Percentiles rank a stretch among this genome's conserved stretches.
These are phyloP conservation scores for Ilex aquifolium DNA, from an alignment of 257 asterid species.

Conservation along the genomic window DNA sequence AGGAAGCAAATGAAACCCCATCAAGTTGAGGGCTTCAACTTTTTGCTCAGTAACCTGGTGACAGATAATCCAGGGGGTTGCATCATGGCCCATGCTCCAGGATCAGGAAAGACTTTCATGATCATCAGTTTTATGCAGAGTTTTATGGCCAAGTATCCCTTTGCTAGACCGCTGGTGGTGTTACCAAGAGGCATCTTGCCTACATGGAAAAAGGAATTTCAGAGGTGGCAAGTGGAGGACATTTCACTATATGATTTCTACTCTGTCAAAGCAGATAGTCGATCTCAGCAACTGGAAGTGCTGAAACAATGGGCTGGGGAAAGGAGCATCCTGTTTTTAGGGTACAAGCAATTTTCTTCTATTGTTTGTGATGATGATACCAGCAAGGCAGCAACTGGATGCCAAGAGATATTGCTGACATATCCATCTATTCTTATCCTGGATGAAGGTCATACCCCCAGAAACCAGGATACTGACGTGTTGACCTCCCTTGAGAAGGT, in stretches of 20 bases:
- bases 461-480: constrained; percentile 88
- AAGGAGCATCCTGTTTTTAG: constrained; percentile 74
- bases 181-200: constrained; percentile 87
- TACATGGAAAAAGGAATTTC: constrained; percentile 81
- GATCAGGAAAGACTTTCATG: constrained; percentile 98
- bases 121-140: constrained; percentile 93
- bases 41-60: constrained; percentile 79
- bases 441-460: constrained; percentile 97
- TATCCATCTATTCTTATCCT: constrained; percentile 73
- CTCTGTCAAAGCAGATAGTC: constrained; percentile 85
- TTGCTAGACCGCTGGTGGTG: constrained; percentile 89
- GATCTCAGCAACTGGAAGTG: constrained; percentile 82
- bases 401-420: constrained; percentile 60
- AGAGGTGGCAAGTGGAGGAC: constrained; percentile 89
- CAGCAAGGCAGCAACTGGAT: constrained; percentile 42
- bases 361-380: constrained; percentile 60
- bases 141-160: constrained; percentile 89
- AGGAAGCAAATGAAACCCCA: constrained; percentile 93
- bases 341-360: constrained; percentile 84
- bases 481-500: constrained; percentile 87
- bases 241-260: constrained; percentile 74
- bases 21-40: constrained; percentile 92
- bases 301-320: constrained; percentile 63
- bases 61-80: constrained; percentile 94
- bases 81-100: constrained; percentile 97